Conservation (phyloP, 441 rosid genomes). For the Arabidopsis hybrid region DNA sequence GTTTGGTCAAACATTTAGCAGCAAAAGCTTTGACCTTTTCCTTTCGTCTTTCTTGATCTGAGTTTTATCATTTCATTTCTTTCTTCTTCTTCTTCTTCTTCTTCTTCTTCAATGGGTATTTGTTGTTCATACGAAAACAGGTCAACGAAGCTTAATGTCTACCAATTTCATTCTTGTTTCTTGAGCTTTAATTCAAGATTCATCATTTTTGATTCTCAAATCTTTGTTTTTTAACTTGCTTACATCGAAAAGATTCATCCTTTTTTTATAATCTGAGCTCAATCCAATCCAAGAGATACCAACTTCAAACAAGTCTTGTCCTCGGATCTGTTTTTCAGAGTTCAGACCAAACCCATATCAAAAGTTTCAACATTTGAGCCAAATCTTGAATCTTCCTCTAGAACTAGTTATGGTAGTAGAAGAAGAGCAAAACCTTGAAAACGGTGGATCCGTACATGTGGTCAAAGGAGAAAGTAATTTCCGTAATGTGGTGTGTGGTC, state of each 20-base stretch:
- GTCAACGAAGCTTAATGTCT: constrained; percentile 38
- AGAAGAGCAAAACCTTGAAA: constrained; percentile 49
- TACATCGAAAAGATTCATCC: constrained; percentile 19
- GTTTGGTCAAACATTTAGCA: constrained; percentile 37
- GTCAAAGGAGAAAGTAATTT: constrained; percentile 41
- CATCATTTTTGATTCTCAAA: constrained; percentile 18
- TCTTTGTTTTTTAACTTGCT: constrained; percentile 22
- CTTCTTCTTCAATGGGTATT: constrained; percentile 27
- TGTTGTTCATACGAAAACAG: constrained; percentile 12
- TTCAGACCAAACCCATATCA: constrained; percentile 38
- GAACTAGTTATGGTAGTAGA: constrained; percentile 57
- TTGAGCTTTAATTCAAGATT: constrained; percentile 20
- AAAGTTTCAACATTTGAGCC: constrained; percentile 35
- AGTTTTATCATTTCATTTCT: constrained; percentile 23
- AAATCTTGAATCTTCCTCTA: constrained; percentile 17
- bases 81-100: constrained; percentile 3
- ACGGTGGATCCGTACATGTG: constrained; percentile 47
- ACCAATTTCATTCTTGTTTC: constrained; percentile 23
- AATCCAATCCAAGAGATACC: constrained; percentile 1
- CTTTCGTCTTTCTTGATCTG: constrained; percentile 13
- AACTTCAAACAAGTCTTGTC: constrained; percentile 20
- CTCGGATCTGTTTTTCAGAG: constrained; percentile 38
- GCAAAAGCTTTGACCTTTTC: constrained; percentile 38
- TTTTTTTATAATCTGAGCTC: constrained; percentile 18
- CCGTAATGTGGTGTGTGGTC: constrained; percentile 52